These are phyloP conservation scores for Cenococcum geophilum DNA, from an alignment of 495 filamentous ascomycete species.

Conservation along the genomic window DNA sequence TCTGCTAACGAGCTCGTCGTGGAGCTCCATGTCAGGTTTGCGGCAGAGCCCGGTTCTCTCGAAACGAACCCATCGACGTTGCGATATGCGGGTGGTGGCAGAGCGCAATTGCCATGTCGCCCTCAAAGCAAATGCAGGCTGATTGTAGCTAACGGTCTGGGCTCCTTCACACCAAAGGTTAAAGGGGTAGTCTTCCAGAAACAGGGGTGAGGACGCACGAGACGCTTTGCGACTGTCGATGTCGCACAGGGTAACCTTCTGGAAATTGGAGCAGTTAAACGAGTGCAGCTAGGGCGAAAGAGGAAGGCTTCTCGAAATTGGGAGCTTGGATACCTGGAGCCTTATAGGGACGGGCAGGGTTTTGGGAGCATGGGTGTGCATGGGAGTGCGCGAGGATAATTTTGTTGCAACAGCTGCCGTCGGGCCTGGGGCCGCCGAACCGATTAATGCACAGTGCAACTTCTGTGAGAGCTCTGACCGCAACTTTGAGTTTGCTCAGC, in stretches of 20 bases:
- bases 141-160: not conserved
- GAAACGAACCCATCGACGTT: not conserved
- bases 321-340: conserved; percentile 27
- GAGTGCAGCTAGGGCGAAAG: conserved; percentile 18
- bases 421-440: not conserved
- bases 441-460: not conserved
- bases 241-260: conserved; percentile 9
- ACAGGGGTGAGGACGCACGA: conserved; percentile 2
- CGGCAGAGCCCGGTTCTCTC: not conserved
- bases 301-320: conserved; percentile 25
- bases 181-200: conserved; percentile 23
- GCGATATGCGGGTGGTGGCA: not conserved
- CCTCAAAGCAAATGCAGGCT: not conserved
- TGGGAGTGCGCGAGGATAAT: not conserved
- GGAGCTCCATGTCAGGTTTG: not conserved
- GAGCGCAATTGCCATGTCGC: not conserved
- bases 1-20: not conserved
- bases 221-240: not conserved
- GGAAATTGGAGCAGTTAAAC: conserved; percentile 25
- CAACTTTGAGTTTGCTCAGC: not conserved
- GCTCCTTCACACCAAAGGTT: conserved; percentile 1
- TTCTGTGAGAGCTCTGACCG: not conserved
- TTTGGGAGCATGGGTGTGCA: conserved; percentile 4
- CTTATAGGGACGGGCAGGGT: conserved; percentile 8
- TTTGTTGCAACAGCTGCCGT: too few species aligned